Percentiles rank a stretch among this genome's conserved stretches.
phyloP scores from a whole-genome alignment of 2,329 filamentous ascomycete genomes.

The Aspergillus felis region DNA sequence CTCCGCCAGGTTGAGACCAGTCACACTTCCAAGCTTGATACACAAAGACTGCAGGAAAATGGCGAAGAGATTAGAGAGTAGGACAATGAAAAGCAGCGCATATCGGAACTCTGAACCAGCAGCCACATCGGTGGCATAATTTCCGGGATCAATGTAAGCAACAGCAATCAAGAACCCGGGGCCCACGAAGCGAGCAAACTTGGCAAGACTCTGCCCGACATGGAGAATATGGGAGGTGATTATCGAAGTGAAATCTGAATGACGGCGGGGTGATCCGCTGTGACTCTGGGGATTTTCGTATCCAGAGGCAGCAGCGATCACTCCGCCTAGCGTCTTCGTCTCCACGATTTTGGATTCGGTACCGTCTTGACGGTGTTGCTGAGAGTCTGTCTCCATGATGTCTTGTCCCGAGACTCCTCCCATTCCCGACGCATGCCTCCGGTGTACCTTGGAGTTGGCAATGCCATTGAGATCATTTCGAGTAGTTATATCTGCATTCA shows the following conservation, averaged over 20 bases:
- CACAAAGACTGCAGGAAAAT: slow-evolving; percentile 47
- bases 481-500: slow-evolving; percentile 60
- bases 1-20: slow-evolving; percentile 63
- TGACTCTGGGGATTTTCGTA: slow-evolving; percentile 25
- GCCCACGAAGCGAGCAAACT: slow-evolving; percentile 44
- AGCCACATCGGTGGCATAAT: slow-evolving; percentile 48
- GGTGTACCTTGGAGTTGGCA: slow-evolving; percentile 53
- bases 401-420: slow-evolving; percentile 20
- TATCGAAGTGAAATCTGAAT: slow-evolving; percentile 13
- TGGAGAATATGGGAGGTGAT: slow-evolving; percentile 13
- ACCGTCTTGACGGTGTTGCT: slow-evolving; percentile 18
- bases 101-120: slow-evolving; percentile 45
- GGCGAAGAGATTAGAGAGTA: slow-evolving; percentile 47
- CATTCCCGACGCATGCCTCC: slow-evolving; percentile 31
- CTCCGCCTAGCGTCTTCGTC: slow-evolving; percentile 23
- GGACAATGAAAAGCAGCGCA: slow-evolving; percentile 44
- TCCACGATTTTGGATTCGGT: slow-evolving; percentile 17
- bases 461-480: slow-evolving; percentile 59
- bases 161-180: slow-evolving; percentile 48
- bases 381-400: slow-evolving; percentile 18
- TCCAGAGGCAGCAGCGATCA: slow-evolving; percentile 26
- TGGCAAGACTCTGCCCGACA: slow-evolving; percentile 30
- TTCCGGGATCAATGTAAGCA: slow-evolving; percentile 49
- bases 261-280: slow-evolving; percentile 31
- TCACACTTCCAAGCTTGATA: slow-evolving; percentile 65